Evolutionary conservation across 2,329 filamentous ascomycete genomes (phyloP).

Genomic region (Tothia fuscella): DNA sequence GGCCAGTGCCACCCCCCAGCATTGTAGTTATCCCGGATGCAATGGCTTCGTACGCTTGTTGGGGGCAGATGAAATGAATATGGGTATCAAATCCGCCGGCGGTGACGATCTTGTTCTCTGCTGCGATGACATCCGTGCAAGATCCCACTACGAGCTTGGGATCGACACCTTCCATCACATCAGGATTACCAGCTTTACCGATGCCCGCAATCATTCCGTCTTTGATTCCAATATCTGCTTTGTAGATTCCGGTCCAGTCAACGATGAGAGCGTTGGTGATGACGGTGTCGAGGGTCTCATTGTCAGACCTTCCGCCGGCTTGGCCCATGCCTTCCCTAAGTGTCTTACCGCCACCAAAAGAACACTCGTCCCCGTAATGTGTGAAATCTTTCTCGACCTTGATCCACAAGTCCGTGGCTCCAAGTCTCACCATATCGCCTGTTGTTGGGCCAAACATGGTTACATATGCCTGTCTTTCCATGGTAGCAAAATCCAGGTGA

Average conservation of each 20-base stretch:
- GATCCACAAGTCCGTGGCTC: constrained; percentile 79
- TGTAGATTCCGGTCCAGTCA: constrained; percentile 88
- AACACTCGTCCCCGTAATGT: constrained; percentile 81
- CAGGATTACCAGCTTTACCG: constrained; percentile 93
- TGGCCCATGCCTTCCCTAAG: constrained; percentile 93
- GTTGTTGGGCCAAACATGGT: constrained; percentile 89
- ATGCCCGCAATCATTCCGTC: constrained; percentile 76
- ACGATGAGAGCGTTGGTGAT: constrained; percentile 83
- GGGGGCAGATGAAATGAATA: constrained; percentile 90
- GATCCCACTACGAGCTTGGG: constrained; percentile 70
- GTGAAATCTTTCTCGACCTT: constrained; percentile 79
- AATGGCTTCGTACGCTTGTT: constrained; percentile 75
- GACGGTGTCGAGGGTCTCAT: constrained; percentile 68
- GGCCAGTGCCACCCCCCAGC: constrained; percentile 82
- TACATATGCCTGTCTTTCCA: constrained; percentile 69
- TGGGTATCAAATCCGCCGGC: constrained; percentile 83
- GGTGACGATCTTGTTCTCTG: constrained; percentile 81
- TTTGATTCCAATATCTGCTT: constrained; percentile 92
- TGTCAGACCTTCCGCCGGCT: constrained; percentile 62
- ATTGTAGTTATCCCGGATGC: constrained; percentile 81
- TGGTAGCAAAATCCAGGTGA: constrained; percentile 50
- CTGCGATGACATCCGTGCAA: constrained; percentile 85
- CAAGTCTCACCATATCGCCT: constrained; percentile 72
- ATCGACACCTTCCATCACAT: constrained; percentile 83
- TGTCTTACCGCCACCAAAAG: constrained; percentile 91